Evolutionary conservation across 345 rosid species (phyloP).

Genomic region (Populus euphratica): DNA sequence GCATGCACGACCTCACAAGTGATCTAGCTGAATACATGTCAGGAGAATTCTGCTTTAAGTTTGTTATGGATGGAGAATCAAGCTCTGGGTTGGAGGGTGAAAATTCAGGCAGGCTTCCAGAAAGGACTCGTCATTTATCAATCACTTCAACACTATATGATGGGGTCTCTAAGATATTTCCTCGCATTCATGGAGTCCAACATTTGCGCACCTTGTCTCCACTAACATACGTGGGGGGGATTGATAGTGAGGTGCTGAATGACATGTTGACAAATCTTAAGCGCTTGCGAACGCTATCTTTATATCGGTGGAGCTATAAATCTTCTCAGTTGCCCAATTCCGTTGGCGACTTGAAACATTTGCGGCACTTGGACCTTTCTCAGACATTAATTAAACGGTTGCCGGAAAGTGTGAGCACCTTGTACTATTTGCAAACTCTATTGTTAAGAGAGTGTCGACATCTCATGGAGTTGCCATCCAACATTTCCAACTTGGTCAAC

Average conservation of each 20-base stretch:
- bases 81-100: conserved; percentile 4
- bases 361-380: background rate
- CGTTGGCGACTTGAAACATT: background rate
- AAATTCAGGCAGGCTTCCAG: background rate
- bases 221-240: too few species aligned
- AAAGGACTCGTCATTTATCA: background rate
- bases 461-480: background rate
- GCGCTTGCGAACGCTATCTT: background rate
- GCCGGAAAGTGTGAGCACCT: background rate
- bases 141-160: background rate
- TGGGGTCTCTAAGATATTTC: background rate
- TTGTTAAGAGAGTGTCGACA: background rate
- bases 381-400: background rate
- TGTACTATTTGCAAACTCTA: conserved; percentile 3
- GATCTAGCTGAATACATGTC: conserved; percentile 5
- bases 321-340: background rate
- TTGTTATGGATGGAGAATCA: background rate
- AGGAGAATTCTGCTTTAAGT: conserved; percentile 10
- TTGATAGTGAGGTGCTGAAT: background rate
- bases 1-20: conserved; percentile 11
- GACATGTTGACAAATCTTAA: background rate
- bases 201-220: background rate
- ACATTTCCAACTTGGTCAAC: background rate
- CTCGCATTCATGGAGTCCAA: background rate
- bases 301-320: background rate